Conservation (phyloP, 1,284 basidiomycete genomes). For the Vanrija pseudolonga region DNA sequence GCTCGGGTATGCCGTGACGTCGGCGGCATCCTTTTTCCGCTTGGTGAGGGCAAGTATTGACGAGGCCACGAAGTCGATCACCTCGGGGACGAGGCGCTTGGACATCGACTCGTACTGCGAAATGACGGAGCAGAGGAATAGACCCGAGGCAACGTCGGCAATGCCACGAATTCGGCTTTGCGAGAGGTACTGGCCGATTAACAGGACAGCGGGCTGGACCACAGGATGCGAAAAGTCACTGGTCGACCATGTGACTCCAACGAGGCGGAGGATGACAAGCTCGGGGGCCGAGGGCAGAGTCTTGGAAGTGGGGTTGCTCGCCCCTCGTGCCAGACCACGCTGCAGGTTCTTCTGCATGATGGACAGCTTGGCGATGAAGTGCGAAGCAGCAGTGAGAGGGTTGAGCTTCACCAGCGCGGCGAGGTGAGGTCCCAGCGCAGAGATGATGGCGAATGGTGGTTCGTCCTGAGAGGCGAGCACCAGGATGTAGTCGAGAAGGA, state of each 20-base stretch:
- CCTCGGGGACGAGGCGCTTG: conserved; percentile 86
- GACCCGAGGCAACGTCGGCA: conserved; percentile 72
- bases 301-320: conserved; percentile 61
- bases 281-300: conserved; percentile 88
- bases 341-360: conserved; percentile 94
- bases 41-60: conserved; percentile 70
- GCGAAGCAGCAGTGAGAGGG: conserved; percentile 71
- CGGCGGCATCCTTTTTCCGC: conserved; percentile 43
- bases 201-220: conserved; percentile 74
- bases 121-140: conserved; percentile 84
- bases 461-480: conserved; percentile 65
- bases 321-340: conserved; percentile 73
- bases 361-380: conserved; percentile 76
- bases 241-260: conserved; percentile 84
- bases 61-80: conserved; percentile 74
- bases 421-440: conserved; percentile 75
- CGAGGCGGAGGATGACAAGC: conserved; percentile 72
- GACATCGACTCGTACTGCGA: conserved; percentile 72
- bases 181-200: conserved; percentile 88
- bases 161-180: conserved; percentile 73
- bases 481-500: conserved; percentile 89
- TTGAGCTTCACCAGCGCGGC: conserved; percentile 74
- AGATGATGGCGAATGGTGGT: conserved; percentile 59
- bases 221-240: conserved; percentile 92
- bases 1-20: conserved; percentile 51